A percentile compares a stretch with the other conserved stretches of the same genome.
phyloP scores from a whole-genome alignment of 345 rosid genomes.

The Eucalyptus sp. region DNA sequence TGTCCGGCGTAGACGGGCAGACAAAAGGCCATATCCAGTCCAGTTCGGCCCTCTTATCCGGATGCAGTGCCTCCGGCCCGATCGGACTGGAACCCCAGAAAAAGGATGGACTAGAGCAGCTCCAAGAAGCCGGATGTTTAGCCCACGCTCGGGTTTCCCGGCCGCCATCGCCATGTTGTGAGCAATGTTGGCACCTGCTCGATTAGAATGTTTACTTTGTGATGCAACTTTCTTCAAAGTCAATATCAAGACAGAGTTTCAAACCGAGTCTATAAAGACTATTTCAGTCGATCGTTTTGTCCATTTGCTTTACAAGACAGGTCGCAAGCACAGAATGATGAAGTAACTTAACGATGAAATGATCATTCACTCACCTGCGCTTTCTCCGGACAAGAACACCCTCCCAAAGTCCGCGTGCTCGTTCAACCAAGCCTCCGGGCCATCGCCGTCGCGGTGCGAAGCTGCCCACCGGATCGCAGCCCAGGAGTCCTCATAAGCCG shows the following conservation, averaged over 20 bases:
- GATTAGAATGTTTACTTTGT: background rate
- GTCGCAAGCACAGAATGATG: background rate
- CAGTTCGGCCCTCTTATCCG: background rate
- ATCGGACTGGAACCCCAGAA: constrained; percentile 40
- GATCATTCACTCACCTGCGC: constrained; percentile 26
- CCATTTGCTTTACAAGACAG: background rate
- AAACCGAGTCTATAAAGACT: accelerated
- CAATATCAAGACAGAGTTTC: background rate
- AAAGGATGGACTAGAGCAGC: constrained; percentile 25
- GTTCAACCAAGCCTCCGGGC: constrained; percentile 35
- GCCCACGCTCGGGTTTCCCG: constrained; percentile 13
- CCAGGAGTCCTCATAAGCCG: constrained; percentile 66
- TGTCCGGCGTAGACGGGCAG: constrained; percentile 28
- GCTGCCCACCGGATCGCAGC: constrained; percentile 41
- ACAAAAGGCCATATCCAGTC: constrained; percentile 33
- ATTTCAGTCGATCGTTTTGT: background rate
- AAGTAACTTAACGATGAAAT: background rate
- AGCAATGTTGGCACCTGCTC: constrained; percentile 27
- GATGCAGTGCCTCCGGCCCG: constrained; percentile 22
- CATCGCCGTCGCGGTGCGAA: background rate
- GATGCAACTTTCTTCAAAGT: background rate
- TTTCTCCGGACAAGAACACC: constrained; percentile 52
- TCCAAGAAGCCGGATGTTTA: constrained; percentile 11
- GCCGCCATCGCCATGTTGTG: constrained; percentile 37
- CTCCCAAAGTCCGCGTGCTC: constrained; percentile 30